Conservation (phyloP, 441 rosid genomes). For the Jatropha multifida region DNA sequence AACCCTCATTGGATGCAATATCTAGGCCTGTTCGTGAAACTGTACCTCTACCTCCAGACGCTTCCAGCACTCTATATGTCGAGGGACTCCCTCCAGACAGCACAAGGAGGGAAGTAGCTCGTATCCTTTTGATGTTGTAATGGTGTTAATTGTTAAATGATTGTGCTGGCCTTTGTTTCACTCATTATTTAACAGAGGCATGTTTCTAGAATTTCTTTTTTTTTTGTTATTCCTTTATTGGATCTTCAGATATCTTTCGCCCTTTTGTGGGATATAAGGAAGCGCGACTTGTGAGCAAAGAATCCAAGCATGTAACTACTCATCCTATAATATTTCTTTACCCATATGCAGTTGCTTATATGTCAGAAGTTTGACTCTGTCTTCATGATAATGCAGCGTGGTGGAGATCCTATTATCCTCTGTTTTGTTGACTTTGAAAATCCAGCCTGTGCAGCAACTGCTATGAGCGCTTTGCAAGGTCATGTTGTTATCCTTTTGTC, state of each 20-base stretch:
- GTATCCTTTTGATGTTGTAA: conserved; percentile 53
- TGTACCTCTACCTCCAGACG: conserved; percentile 64
- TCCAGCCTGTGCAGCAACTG: conserved; percentile 92
- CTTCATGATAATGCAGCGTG: conserved; percentile 57
- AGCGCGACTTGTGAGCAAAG: conserved; percentile 75
- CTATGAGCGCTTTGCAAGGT: conserved; percentile 92
- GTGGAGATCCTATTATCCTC: conserved; percentile 77
- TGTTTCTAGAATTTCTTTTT: not conserved
- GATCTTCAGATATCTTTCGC: conserved; percentile 67
- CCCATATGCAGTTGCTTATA: not conserved
- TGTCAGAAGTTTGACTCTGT: not conserved
- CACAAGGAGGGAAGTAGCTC: conserved; percentile 78
- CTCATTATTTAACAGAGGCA: not conserved
- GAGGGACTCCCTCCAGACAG: conserved; percentile 79
- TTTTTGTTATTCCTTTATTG: conserved; percentile 36
- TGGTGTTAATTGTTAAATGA: conserved; percentile 20
- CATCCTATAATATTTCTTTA: not conserved
- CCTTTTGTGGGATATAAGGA: conserved; percentile 81
- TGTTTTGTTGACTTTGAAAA: conserved; percentile 81
- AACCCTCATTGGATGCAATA: conserved; percentile 34
- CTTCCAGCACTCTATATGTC: conserved; percentile 71
- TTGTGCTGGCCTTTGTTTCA: not conserved
- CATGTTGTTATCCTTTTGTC: conserved; percentile 2
- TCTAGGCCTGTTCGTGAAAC: conserved; percentile 45
- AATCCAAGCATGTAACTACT: conserved; percentile 59